Percentiles rank a stretch among this genome's conserved stretches.
phyloP scores from a whole-genome alignment of 306 rosid genomes.

The Canavalia gladiata region DNA sequence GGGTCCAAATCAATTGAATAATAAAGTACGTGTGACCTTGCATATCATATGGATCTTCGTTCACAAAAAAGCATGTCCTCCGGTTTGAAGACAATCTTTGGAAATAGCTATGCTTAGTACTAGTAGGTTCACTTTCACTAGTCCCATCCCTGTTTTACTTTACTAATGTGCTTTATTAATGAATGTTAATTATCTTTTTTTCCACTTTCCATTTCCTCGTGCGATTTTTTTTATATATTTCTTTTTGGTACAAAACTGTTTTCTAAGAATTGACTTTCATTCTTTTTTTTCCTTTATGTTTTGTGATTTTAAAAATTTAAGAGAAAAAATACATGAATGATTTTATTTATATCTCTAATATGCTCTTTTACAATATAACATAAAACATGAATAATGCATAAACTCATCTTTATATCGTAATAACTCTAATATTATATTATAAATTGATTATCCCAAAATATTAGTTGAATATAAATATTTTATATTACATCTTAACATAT shows the following conservation, averaged over 20 bases:
- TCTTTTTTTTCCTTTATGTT: neutral
- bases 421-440: no score
- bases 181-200: conserved; percentile 1
- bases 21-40: neutral
- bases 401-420: no score
- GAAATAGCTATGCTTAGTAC: neutral
- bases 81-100: conserved; percentile 28
- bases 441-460: no score
- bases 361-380: neutral
- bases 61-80: conserved; percentile 32
- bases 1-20: neutral
- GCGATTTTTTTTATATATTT: neutral
- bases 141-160: neutral
- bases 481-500: no score
- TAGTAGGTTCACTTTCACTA: conserved; percentile 19
- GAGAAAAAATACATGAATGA: neutral
- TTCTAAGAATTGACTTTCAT: neutral
- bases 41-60: neutral
- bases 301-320: neutral
- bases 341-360: neutral
- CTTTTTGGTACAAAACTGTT: neutral
- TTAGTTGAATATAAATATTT: no score
- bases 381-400: neutral
- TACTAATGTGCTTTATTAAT: conserved; percentile 18
- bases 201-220: neutral